phyloP scores from a whole-genome alignment of 805 yeast species.

The Candida insectorum region DNA sequence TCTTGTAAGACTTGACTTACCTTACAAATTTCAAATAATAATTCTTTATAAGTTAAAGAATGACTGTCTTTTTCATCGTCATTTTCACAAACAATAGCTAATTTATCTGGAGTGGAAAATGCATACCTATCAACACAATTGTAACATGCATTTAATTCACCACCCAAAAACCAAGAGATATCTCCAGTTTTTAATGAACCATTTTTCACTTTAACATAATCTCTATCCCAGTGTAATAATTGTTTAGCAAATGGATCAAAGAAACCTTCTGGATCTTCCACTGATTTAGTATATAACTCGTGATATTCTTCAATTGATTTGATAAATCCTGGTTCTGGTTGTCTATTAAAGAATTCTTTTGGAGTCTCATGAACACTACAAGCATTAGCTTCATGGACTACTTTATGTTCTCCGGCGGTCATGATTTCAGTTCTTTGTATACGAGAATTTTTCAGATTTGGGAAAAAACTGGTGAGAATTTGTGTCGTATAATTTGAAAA shows the following conservation, averaged over 20 bases:
- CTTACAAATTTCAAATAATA: slow-evolving; percentile 65
- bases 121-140: slow-evolving; percentile 86
- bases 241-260: slow-evolving; percentile 76
- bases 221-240: slow-evolving; percentile 75
- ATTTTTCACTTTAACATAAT: slow-evolving; percentile 59
- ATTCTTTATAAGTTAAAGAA: slow-evolving; percentile 65
- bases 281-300: slow-evolving; percentile 66
- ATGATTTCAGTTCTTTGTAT: background rate
- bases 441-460: no score
- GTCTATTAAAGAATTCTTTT: slow-evolving; percentile 50
- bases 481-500: no score
- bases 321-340: slow-evolving; percentile 61
- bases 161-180: slow-evolving; percentile 75
- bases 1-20: slow-evolving; percentile 65
- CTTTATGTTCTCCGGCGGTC: slow-evolving; percentile 16
- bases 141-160: slow-evolving; percentile 75
- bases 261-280: slow-evolving; percentile 74
- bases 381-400: slow-evolving; percentile 62
- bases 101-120: slow-evolving; percentile 61
- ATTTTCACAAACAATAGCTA: slow-evolving; percentile 77
- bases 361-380: slow-evolving; percentile 51
- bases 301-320: slow-evolving; percentile 65
- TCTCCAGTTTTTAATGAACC: slow-evolving; percentile 60
- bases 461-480: no score
- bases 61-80: slow-evolving; percentile 69